Evolutionary conservation across 495 filamentous ascomycete genomes (phyloP).

Genomic region (Hypoxylon subgilvum): DNA sequence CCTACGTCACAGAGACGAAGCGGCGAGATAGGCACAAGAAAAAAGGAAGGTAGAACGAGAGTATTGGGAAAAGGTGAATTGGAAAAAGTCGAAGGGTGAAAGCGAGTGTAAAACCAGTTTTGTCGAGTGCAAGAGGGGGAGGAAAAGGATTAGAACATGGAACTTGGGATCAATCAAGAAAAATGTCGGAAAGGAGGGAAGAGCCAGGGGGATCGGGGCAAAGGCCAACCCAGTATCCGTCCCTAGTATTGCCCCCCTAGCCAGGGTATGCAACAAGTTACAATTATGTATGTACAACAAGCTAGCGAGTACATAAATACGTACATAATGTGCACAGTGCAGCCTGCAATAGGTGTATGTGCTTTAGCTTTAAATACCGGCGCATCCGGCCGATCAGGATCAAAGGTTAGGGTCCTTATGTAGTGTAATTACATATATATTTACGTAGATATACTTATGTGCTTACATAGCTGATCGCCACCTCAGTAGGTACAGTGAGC

Average conservation of each 20-base stretch:
- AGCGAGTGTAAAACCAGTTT: constrained; percentile 44
- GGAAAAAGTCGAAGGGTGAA: constrained; percentile 32
- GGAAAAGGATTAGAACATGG: constrained; percentile 34
- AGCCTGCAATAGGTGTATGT: too few species aligned
- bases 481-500: too few species aligned
- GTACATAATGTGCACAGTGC: background rate
- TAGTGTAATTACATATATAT: background rate
- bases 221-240: constrained; percentile 27
- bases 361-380: constrained; percentile 7
- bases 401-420: background rate
- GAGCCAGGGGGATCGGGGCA: constrained; percentile 29
- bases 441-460: too few species aligned
- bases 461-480: too few species aligned
- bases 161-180: constrained; percentile 43
- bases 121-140: constrained; percentile 35
- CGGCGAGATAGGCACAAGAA: constrained; percentile 31
- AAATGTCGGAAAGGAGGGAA: constrained; percentile 43
- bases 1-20: constrained; percentile 32
- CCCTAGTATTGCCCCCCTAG: constrained; percentile 21
- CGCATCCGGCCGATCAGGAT: background rate
- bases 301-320: too few species aligned
- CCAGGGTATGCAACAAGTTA: constrained; percentile 22
- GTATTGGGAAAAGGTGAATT: constrained; percentile 27
- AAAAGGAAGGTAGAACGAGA: constrained; percentile 31
- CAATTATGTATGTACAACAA: too few species aligned